Base-by-base conservation (phyloP, 768 basidiomycete genomes). In the Suillus weaverae region DNA sequence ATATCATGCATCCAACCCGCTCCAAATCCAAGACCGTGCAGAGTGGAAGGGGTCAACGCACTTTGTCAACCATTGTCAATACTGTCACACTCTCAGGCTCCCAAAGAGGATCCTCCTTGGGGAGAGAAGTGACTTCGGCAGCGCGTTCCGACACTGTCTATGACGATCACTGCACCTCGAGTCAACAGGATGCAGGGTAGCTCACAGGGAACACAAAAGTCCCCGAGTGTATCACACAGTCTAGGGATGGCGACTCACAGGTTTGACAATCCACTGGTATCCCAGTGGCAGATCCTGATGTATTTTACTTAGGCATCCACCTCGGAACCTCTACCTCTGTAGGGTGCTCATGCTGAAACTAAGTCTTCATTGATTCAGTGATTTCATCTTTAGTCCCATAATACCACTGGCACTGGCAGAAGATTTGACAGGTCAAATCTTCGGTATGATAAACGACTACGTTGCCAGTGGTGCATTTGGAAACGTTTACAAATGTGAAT, bases 381-480 rank as follows among this genome's bases (percentile, higher is more conserved):
- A 4, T 26, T 16, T 30, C 26, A 7, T 51, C 9, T 51, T 16
- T 51, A 51, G 50, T 51, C 26, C 50, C 16, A 4, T 3, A 30
- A 4, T 26, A 30, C 48, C 3, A 39, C 4, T 39, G 38, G 38
- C 13, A 39, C 39, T 41, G 38, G 50, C 50, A 9, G 50, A 32
- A 53, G 22, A 57, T 38, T 16, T 57, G n/a, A 57, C 55, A 38
- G 55, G 55, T 26, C 55, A 57, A 36, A 26, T 57, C 36, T 38
- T 38, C 36, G 55, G 55, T 38, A 5, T 22, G 0, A 57, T 16
- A 22, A 1, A 26, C 4, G 55, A 57, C 16, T 18, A 38, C 4
- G 22, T 38, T 2, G 55, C 50, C 7, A 7, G 33, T 2, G 46
- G 26, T 62, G n/a, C 51, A 13, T 36, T 16, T 4, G 55, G 9